Conservation (phyloP, 129 eudicot genomes). For the Artemisia tridentata region DNA sequence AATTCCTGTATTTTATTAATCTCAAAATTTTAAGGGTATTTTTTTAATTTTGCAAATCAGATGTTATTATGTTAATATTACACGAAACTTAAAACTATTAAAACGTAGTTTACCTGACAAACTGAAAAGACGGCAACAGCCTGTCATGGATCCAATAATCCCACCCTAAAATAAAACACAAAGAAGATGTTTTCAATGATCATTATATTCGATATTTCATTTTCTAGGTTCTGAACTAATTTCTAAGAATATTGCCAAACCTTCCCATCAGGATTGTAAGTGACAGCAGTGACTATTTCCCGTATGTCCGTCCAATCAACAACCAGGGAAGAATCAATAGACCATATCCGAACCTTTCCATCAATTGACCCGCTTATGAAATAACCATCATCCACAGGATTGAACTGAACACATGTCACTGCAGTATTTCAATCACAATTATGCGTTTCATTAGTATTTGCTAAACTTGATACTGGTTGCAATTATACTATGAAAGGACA, state of each 20-base stretch:
- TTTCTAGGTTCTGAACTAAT: no score
- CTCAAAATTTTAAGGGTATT: no score
- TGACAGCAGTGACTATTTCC: constrained; percentile 80
- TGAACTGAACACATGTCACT: no score
- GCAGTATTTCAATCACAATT: no score
- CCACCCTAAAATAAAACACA: constrained; percentile 55
- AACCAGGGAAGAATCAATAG: constrained; percentile 52
- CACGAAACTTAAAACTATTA: not conserved
- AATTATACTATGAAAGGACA: no score
- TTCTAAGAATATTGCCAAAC: no score
- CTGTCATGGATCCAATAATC: constrained; percentile 63
- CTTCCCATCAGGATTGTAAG: constrained; percentile 82
- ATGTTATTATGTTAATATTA: not conserved
- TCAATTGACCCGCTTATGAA: no score
- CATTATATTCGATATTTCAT: no score
- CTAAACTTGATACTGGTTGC: no score
- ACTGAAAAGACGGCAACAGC: constrained; percentile 60
- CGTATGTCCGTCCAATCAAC: constrained; percentile 73
- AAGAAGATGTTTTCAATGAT: not conserved
- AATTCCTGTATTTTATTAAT: no score
- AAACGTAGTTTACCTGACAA: constrained; percentile 46
- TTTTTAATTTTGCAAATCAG: not conserved
- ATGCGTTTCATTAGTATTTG: no score
- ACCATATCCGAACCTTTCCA: constrained; percentile 91
- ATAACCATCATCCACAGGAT: no score